A percentile compares a stretch with the other conserved stretches of the same genome.
phyloP scores from a whole-genome alignment of 2,329 filamentous ascomycete species.

The Ophiocordyceps polyrhachis-furcata region DNA sequence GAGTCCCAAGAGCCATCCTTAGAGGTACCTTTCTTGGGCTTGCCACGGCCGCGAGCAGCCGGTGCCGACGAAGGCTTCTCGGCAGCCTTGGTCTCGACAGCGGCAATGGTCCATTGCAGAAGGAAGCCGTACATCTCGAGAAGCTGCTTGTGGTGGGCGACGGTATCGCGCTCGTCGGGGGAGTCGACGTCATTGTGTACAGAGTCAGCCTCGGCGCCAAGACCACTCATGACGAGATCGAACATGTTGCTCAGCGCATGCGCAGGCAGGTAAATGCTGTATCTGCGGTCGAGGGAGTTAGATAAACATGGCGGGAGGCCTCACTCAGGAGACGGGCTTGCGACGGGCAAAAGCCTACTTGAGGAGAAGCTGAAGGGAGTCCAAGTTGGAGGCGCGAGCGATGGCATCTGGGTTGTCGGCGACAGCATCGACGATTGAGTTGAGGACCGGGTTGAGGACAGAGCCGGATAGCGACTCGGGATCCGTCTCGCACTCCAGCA shows the following conservation, averaged over 20 bases:
- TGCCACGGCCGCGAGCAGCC: conserved; percentile 52
- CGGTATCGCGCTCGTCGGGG: conserved; percentile 68
- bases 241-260: conserved; percentile 83
- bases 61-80: conserved; percentile 62
- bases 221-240: conserved; percentile 70
- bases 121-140: conserved; percentile 90
- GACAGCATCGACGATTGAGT: conserved; percentile 81
- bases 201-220: conserved; percentile 70
- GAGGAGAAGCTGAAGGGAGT: conserved; percentile 86
- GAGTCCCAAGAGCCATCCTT: conserved; percentile 82
- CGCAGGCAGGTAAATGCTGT: conserved; percentile 58
- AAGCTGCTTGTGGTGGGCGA: conserved; percentile 74
- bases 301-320: conserved; percentile 7
- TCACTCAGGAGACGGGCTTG: background rate
- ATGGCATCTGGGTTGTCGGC: conserved; percentile 85
- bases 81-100: conserved; percentile 82
- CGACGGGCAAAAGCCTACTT: conserved; percentile 61
- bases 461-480: conserved; percentile 63
- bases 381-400: conserved; percentile 58
- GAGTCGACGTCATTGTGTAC: conserved; percentile 74
- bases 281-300: conserved; percentile 33
- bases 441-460: conserved; percentile 69
- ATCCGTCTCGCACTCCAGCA: conserved; percentile 85
- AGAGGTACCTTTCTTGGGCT: conserved; percentile 58
- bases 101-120: conserved; percentile 84